Base-by-base conservation (phyloP, 2,329 filamentous ascomycete genomes). In the Albifimbria verrucaria region DNA sequence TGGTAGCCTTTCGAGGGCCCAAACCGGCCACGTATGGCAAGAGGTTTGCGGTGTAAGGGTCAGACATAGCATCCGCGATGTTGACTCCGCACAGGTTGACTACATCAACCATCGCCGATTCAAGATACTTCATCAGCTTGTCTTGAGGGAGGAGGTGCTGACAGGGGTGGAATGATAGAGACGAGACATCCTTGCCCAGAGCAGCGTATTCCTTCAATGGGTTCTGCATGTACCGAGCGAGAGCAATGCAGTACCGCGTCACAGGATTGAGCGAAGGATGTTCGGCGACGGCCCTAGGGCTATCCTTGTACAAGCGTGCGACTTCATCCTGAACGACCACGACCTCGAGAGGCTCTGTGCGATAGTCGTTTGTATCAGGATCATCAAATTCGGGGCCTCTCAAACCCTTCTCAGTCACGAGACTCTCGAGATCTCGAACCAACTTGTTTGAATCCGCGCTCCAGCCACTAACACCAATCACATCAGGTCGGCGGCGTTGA, bases 91-190 rank as follows among this genome's bases (percentile, higher is more conserved):
- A 92, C 43, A 99, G 84, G 68, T 99, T 99, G 61, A 99, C 94
- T 81, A 96, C 96, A 68, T 99, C 94, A 11, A 99, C 93, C 85
- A 99, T 90, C 44, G 93, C 91, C n/a, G 90, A 95, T 65, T 99
- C 94, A 17, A 99, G 80, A 55, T 91, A 85, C 68, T 90, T 92
- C 57, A 87, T 76, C 39, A 99, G 79, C 74, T 96, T 92, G 36
- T 97, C 93, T 55, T 92, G 84, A 0, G 92, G 88, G 15, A 99
- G 80, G 25, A 97, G 82, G 56, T 92, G 88, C 68, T 99, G 94
- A 62, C 92, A 92, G 3, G 90, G 85, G 62, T 97, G 92, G 71
- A 97, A 97, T 20, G 86, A 83, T 55, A 99, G 81, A 1, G 93
- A 96, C 12, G 87, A 77, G 55, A 97, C 85, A 65, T 97, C 92